A percentile compares a stretch with the other conserved stretches of the same genome.
Conservation (phyloP, 2,329 filamentous ascomycete genomes). For the Elsinoe australis region DNA sequence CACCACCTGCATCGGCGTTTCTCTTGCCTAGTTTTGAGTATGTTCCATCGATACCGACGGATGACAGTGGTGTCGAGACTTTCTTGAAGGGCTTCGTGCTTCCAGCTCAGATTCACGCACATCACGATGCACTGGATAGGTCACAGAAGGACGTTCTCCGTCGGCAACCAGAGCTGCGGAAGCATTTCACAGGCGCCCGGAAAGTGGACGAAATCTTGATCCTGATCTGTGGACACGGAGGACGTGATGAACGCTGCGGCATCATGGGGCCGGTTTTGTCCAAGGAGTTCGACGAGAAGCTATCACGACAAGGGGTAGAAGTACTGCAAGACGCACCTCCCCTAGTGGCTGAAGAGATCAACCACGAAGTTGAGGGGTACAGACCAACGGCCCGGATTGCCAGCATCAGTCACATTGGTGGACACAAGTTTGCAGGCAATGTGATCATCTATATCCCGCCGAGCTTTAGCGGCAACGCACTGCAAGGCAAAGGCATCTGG, state of each 20-base stretch:
- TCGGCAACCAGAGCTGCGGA: slow-evolving; percentile 43
- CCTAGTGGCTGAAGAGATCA: slow-evolving; percentile 25
- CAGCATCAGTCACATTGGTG: slow-evolving; percentile 70
- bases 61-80: slow-evolving; percentile 47
- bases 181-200: slow-evolving; percentile 48
- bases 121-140: slow-evolving; percentile 51
- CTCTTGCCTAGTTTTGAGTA: slow-evolving; percentile 80
- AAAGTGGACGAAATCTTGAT: slow-evolving; percentile 64
- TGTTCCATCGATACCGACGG: slow-evolving; percentile 60
- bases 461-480: slow-evolving; percentile 40
- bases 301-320: slow-evolving; percentile 43
- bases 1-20: slow-evolving; percentile 54
- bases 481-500: slow-evolving; percentile 70
- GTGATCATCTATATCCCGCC: slow-evolving; percentile 73
- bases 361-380: slow-evolving; percentile 20
- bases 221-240: slow-evolving; percentile 80
- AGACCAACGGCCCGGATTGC: slow-evolving; percentile 52
- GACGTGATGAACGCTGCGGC: slow-evolving; percentile 75
- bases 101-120: slow-evolving; percentile 53
- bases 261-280: slow-evolving; percentile 66
- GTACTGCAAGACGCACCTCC: slow-evolving; percentile 41
- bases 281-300: slow-evolving; percentile 58
- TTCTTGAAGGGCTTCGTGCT: slow-evolving; percentile 61
- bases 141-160: slow-evolving; percentile 40
- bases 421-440: slow-evolving; percentile 81